Percentiles rank a stretch among this genome's conserved stretches.
Evolutionary conservation across 768 basidiomycete genomes (phyloP).

Genomic region (Macrocybe gigantea): DNA sequence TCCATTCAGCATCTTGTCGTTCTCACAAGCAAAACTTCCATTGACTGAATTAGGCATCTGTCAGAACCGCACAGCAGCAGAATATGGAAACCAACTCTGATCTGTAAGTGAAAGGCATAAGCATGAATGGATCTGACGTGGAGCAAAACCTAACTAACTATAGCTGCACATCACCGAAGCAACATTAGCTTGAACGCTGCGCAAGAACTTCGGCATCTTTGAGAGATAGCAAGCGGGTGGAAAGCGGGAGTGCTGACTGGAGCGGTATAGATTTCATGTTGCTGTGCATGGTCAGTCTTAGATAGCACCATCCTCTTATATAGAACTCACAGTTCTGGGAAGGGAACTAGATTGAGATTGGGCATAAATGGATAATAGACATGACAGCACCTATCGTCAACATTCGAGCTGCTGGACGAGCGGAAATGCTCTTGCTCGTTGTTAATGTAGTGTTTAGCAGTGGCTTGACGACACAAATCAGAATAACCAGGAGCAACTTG

Average conservation of each 20-base stretch:
- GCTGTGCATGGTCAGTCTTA: slow-evolving; percentile 12
- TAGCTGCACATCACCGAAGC: slow-evolving; percentile 66
- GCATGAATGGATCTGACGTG: neutral
- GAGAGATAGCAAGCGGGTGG: neutral
- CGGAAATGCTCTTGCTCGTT: slow-evolving; percentile 47
- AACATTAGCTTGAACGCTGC: slow-evolving; percentile 59
- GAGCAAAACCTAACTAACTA: slow-evolving; percentile 21
- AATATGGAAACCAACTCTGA: slow-evolving; percentile 20
- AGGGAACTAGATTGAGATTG: neutral
- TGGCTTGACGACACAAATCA: slow-evolving; percentile 17
- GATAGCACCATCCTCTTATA: neutral
- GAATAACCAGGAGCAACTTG: neutral
- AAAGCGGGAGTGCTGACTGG: slow-evolving; percentile 27
- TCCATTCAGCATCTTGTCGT: slow-evolving; percentile 52
- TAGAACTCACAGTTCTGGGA: slow-evolving; percentile 24
- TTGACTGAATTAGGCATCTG: slow-evolving; percentile 30
- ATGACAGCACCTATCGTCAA: slow-evolving; percentile 34
- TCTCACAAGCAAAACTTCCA: slow-evolving; percentile 59
- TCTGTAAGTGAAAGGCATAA: slow-evolving; percentile 14
- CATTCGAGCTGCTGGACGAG: slow-evolving; percentile 31
- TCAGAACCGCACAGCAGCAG: neutral
- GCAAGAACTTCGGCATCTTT: slow-evolving; percentile 32
- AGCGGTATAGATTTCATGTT: slow-evolving; percentile 54
- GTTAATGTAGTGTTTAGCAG: slow-evolving; percentile 40
- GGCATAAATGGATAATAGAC: neutral